Conservation (phyloP, 768 basidiomycete species). For the Strobilomyces echinocephalus region DNA sequence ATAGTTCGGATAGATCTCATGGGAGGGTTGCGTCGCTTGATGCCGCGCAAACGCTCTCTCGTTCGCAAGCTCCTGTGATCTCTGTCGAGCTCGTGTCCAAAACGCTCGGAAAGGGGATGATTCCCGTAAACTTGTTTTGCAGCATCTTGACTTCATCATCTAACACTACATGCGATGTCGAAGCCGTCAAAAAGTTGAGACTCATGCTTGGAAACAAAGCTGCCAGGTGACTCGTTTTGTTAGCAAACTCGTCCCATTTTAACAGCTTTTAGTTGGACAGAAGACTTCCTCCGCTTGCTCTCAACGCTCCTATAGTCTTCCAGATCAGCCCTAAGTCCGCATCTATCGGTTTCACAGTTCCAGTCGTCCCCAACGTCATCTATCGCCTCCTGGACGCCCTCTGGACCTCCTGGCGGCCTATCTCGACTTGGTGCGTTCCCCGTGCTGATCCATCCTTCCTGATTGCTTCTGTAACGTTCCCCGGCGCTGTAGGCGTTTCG, state of each 20-base stretch:
- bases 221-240: constrained; percentile 53
- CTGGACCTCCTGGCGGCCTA: too few relatives aligned
- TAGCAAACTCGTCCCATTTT: background rate
- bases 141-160: constrained; percentile 63
- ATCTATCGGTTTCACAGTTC: too few relatives aligned
- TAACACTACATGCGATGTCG: constrained; percentile 76
- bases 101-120: constrained; percentile 45
- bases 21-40: constrained; percentile 62
- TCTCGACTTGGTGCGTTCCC: too few relatives aligned
- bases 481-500: too few relatives aligned
- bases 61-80: constrained; percentile 46
- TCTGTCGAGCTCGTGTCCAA: constrained; percentile 36
- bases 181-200: constrained; percentile 80
- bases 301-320: too few relatives aligned
- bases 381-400: too few relatives aligned
- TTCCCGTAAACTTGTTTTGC: constrained; percentile 65
- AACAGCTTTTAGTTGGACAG: constrained; percentile 66
- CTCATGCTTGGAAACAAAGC: constrained; percentile 86
- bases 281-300: constrained; percentile 59
- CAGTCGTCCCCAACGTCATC: too few relatives aligned
- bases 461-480: too few relatives aligned
- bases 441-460: too few relatives aligned
- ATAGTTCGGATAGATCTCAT: constrained; percentile 38
- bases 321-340: too few relatives aligned
- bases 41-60: constrained; percentile 46